These are phyloP conservation scores for Neofusicoccum cordaticola DNA, from an alignment of 2,329 filamentous ascomycete genomes.

Conservation along the genomic window DNA sequence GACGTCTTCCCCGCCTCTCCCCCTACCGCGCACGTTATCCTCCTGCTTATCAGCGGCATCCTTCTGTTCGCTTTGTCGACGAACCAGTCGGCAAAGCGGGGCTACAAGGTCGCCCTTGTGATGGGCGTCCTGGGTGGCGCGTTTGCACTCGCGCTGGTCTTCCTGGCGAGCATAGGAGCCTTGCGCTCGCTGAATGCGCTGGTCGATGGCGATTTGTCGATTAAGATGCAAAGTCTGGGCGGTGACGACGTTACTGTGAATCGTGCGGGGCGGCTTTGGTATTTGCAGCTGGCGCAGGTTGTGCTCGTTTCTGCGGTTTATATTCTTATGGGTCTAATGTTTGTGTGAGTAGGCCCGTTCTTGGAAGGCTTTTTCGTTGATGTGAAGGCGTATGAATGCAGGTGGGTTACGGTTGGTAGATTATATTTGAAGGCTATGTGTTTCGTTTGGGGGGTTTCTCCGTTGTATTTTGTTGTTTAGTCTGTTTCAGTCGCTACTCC, in stretches of 20 bases:
- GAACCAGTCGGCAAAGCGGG: not conserved
- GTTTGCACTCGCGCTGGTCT: not conserved
- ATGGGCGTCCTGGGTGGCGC: not conserved
- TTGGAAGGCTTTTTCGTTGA: not conserved
- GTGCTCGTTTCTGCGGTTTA: not conserved
- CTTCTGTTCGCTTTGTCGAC: not conserved
- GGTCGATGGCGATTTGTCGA: not conserved
- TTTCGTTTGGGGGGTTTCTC: too few relatives aligned
- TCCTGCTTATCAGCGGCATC: not conserved
- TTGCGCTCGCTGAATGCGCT: not conserved
- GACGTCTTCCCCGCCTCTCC: not conserved
- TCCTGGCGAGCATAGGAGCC: not conserved
- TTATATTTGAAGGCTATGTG: too few relatives aligned
- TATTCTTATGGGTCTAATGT: not conserved
- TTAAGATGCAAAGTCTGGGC: not conserved
- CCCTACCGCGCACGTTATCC: not conserved
- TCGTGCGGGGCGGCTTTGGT: not conserved
- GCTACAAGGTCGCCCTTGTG: not conserved
- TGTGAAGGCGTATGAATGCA: too few relatives aligned
- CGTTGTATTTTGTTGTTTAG: too few relatives aligned
- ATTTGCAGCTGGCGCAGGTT: not conserved
- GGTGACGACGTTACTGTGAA: not conserved
- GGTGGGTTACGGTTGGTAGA: too few relatives aligned
- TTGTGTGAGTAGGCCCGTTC: not conserved
- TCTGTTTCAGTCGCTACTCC: too few relatives aligned